These are phyloP conservation scores for Botrytis medusae DNA, from an alignment of 2,329 filamentous ascomycete genomes.

Conservation along the genomic window DNA sequence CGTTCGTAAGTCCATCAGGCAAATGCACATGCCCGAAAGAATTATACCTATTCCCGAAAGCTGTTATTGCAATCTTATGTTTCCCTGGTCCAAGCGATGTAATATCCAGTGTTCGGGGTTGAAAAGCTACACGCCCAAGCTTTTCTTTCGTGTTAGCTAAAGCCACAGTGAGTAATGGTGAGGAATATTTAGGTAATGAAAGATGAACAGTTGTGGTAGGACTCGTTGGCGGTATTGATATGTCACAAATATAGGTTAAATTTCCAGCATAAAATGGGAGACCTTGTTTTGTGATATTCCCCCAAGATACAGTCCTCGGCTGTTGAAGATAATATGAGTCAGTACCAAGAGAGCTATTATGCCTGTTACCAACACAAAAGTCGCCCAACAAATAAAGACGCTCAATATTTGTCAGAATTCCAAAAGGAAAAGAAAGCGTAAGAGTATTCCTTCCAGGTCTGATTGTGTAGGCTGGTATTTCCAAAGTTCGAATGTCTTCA, in stretches of 20 bases:
- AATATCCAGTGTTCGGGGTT: slow-evolving; percentile 33
- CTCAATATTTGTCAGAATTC: slow-evolving; percentile 38
- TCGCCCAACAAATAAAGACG: slow-evolving; percentile 38
- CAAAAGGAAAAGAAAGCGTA: slow-evolving; percentile 35
- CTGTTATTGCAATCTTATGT: slow-evolving; percentile 32
- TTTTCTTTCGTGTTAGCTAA: slow-evolving; percentile 17
- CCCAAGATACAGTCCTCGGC: slow-evolving; percentile 30
- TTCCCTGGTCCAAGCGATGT: slow-evolving; percentile 25
- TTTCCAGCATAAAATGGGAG: slow-evolving; percentile 39
- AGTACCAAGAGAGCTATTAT: not conserved
- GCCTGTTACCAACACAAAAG: slow-evolving; percentile 33
- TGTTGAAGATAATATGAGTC: not conserved
- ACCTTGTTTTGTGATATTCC: slow-evolving; percentile 35
- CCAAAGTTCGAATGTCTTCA: slow-evolving; percentile 36
- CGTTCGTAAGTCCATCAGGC: slow-evolving; percentile 30
- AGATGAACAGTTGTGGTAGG: not conserved
- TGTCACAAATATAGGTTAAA: slow-evolving; percentile 31
- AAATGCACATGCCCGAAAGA: slow-evolving; percentile 37
- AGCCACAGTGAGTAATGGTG: slow-evolving; percentile 32
- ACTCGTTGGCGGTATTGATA: slow-evolving; percentile 19
- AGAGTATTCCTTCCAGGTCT: slow-evolving; percentile 33
- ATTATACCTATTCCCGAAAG: slow-evolving; percentile 38
- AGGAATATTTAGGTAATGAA: slow-evolving; percentile 27
- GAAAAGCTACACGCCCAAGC: slow-evolving; percentile 33
- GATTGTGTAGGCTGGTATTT: slow-evolving; percentile 31